Evolutionary conservation across 1,284 basidiomycete species (phyloP), one percentile per base, ranked within the genome.

Genomic region (Stygiomarasmius scandens): DNA sequence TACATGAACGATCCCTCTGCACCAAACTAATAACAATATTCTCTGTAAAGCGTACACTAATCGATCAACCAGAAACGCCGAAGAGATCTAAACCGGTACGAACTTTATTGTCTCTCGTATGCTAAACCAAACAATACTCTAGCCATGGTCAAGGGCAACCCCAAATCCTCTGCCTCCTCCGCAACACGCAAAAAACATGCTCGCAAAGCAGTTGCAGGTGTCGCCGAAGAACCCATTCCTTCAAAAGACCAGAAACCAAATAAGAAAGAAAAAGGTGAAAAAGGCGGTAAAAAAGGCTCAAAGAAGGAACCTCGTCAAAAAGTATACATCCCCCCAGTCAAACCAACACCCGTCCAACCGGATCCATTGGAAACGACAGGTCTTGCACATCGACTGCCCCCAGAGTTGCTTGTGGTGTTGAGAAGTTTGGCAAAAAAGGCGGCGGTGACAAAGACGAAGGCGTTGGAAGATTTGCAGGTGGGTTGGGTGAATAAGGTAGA

Each of bases 301-400:
- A 85, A 84, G 62, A 86, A 84, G 71, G 87, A 87, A 61, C 87
- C 88, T 12, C 78, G 82, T 57, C 83, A 85, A 66, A 95, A 94
- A 72, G 80, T 83, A 43, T 97, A 92, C 71, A 89, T 95, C 50
- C 89, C 92, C 1, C 95, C 95, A 0, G 82, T 86, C 0, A 96
- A 95, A 63, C 95, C 95, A 27, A 84, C 87, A 0, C 91, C 94
- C 19, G 83, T 89, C 0, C 85, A 89, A 53, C 91, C 87, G 14
- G 95, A 98, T 78, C 97, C 97, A 4, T 81, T 99, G 52, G 96
- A 99, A 69, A 86, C 89, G 0, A 87, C 89, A 22, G 95, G 95
- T 0, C 79, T 98, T 9, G 90, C 85, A 11, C 82, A 87, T 66
- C 76, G 77, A n/a, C 74, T 96, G 11, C 89, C 92, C 0, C 83